phyloP scores from a whole-genome alignment of 1,284 basidiomycete genomes.

The Moniliophthora roreri region DNA sequence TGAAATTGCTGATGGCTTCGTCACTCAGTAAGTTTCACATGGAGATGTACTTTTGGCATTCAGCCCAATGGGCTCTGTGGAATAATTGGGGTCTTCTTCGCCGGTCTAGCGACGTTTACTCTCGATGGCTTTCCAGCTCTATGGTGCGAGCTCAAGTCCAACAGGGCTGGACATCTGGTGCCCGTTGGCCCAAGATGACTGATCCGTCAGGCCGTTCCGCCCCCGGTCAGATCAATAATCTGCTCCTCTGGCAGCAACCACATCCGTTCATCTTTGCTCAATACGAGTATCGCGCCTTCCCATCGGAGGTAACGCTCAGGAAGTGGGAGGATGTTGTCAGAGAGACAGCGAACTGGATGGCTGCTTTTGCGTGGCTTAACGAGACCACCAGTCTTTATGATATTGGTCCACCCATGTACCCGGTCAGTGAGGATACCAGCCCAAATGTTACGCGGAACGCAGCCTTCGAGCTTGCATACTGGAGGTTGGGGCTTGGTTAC shows the following conservation, averaged over 20 bases:
- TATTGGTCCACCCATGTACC: conserved; percentile 58
- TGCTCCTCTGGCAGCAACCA: conserved; percentile 62
- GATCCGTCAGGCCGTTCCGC: conserved; percentile 57
- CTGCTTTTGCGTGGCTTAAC: conserved; percentile 53
- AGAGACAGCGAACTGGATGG: conserved; percentile 62
- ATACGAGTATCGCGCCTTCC: conserved; percentile 53
- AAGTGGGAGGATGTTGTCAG: conserved; percentile 52
- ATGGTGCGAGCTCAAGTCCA: conserved; percentile 47
- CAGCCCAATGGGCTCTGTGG: conserved; percentile 61
- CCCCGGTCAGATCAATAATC: conserved; percentile 61
- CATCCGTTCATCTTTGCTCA: conserved; percentile 59
- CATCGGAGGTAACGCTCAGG: conserved; percentile 35
- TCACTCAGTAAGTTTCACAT: conserved; percentile 50
- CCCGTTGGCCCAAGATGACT: conserved; percentile 66
- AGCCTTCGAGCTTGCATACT: conserved; percentile 59
- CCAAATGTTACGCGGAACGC: conserved; percentile 55
- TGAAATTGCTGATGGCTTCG: not conserved
- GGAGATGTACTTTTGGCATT: conserved; percentile 66
- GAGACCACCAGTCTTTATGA: conserved; percentile 46
- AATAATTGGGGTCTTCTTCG: conserved; percentile 55
- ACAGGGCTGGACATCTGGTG: conserved; percentile 50
- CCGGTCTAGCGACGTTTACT: conserved; percentile 44
- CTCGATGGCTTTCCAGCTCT: conserved; percentile 46
- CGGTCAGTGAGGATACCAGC: conserved; percentile 56
- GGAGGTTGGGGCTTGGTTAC: conserved; percentile 49